phyloP scores from a whole-genome alignment of 192 early-diverging fungal genomes.

The Backusella parvicylindrica region DNA sequence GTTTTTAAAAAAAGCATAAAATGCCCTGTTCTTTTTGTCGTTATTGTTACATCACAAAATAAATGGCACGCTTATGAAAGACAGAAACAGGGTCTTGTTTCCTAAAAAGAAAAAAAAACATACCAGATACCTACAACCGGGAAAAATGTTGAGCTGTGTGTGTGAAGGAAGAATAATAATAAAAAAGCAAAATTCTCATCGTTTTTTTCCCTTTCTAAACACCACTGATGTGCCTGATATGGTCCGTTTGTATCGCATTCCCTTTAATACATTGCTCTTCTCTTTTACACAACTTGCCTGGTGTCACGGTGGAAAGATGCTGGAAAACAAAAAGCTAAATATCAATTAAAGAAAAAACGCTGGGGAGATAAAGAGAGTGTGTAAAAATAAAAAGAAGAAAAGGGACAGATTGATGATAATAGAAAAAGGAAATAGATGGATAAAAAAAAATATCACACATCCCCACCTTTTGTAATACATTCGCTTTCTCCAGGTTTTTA shows the following conservation, averaged over 20 bases:
- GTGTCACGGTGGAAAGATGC: background rate
- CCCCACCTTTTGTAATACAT: background rate
- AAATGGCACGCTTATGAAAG: background rate
- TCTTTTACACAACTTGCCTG: background rate
- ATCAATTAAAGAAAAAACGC: background rate
- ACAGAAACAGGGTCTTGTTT: background rate
- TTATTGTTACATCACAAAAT: background rate
- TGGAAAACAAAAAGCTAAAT: background rate
- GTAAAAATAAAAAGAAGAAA: background rate
- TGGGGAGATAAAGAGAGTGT: background rate
- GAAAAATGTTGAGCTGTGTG: background rate
- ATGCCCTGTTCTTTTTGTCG: conserved; percentile 1
- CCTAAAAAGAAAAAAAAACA: background rate
- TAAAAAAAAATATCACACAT: background rate
- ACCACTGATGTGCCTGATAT: background rate
- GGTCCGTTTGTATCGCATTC: background rate
- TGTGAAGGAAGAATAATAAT: background rate
- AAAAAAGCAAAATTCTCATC: background rate
- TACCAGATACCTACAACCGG: background rate
- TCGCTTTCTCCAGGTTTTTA: background rate
- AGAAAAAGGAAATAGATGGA: background rate
- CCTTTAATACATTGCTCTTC: background rate
- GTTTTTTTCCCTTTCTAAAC: background rate
- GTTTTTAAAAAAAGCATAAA: background rate
- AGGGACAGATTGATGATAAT: background rate